phyloP scores from a whole-genome alignment of 169 alveolate genomes.

The Perkinsus chesapeaki region DNA sequence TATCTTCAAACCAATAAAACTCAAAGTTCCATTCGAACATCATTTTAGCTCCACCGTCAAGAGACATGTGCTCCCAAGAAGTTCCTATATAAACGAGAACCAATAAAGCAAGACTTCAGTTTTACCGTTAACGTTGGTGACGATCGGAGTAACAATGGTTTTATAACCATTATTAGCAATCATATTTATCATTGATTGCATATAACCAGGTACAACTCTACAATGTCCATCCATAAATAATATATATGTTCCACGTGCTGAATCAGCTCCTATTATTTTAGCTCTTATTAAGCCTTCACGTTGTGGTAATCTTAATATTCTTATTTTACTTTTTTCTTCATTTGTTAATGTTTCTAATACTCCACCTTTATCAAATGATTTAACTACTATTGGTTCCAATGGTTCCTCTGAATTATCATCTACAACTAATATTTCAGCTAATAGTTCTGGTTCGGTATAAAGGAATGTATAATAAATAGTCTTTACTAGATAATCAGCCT shows the following conservation, averaged over 20 bases:
- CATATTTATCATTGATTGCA: not conserved
- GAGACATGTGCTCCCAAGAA: not conserved
- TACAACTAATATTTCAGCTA: slow-evolving; percentile 28
- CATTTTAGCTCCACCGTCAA: slow-evolving; percentile 33
- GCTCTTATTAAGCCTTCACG: slow-evolving; percentile 43
- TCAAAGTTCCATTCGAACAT: slow-evolving; percentile 46
- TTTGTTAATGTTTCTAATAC: not conserved
- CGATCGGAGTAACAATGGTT: not conserved
- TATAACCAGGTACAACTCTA: slow-evolving; percentile 37
- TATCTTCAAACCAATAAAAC: slow-evolving; percentile 44
- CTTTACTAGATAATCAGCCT: slow-evolving; percentile 25
- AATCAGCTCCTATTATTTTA: slow-evolving; percentile 42
- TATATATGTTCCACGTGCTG: slow-evolving; percentile 40
- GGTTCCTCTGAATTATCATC: slow-evolving; percentile 26
- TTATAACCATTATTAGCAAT: not conserved
- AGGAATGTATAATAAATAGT: slow-evolving; percentile 28
- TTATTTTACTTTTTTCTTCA: not conserved
- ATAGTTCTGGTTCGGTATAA: slow-evolving; percentile 17
- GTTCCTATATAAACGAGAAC: not conserved
- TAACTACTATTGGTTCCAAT: not conserved
- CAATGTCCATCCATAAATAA: slow-evolving; percentile 50
- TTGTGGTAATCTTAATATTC: slow-evolving; percentile 21
- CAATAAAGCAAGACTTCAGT: not conserved
- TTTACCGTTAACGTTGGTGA: not conserved
- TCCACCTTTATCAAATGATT: not conserved